Conservation (phyloP, 1,139 yeast species). For the Hansenula anomala region DNA sequence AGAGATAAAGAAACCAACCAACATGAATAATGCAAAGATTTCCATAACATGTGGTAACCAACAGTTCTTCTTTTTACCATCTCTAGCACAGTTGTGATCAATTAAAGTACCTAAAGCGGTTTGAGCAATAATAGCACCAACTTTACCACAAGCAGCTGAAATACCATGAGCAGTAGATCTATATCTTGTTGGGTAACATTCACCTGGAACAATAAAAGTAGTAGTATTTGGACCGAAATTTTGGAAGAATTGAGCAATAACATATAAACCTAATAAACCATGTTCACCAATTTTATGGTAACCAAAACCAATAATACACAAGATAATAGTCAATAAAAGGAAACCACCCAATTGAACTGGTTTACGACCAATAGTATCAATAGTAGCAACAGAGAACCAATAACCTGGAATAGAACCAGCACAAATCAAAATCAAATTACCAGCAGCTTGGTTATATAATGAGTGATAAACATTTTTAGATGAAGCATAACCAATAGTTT, state of each 20-base stretch:
- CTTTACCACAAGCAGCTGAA: constrained; percentile 93
- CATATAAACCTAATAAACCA: constrained; percentile 71
- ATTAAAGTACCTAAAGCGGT: constrained; percentile 82
- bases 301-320: constrained; percentile 75
- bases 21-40: constrained; percentile 87
- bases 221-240: constrained; percentile 96
- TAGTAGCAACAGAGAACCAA: constrained; percentile 74
- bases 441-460: constrained; percentile 75
- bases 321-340: constrained; percentile 57
- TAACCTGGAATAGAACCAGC: constrained; percentile 93
- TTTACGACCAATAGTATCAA: constrained; percentile 79
- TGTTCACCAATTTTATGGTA: constrained; percentile 59
- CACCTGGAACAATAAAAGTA: constrained; percentile 95
- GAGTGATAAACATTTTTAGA: constrained; percentile 55
- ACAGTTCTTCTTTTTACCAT: constrained; percentile 48
- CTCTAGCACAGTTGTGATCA: constrained; percentile 66
- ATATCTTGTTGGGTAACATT: constrained; percentile 93
- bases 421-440: constrained; percentile 83
- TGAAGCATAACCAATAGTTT: constrained; percentile 78
- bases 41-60: constrained; percentile 90
- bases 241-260: constrained; percentile 77
- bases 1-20: constrained; percentile 62
- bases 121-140: constrained; percentile 96
- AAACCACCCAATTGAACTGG: constrained; percentile 76
- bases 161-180: constrained; percentile 98